Evolutionary conservation across 2,329 filamentous ascomycete genomes (phyloP).

Genomic region (Fusarium equiseti): DNA sequence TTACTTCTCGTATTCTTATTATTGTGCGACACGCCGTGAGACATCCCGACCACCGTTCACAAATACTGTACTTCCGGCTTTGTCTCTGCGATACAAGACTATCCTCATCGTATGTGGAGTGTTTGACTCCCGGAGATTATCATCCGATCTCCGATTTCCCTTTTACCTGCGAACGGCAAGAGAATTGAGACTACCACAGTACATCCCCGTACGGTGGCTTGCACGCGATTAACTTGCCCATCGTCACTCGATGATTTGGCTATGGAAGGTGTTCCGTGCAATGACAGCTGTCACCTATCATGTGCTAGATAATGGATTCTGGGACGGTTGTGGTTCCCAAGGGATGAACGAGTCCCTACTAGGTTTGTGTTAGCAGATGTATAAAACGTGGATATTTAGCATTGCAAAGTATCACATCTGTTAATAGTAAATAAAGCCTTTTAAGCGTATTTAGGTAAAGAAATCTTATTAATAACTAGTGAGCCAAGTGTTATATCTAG

Average conservation of each 20-base stretch:
- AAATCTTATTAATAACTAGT: too few relatives aligned
- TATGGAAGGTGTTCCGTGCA: background rate
- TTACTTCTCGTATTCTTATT: background rate
- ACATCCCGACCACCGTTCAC: background rate
- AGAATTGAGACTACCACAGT: background rate
- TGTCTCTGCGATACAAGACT: background rate
- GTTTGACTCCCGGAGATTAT: background rate
- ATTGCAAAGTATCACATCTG: too few relatives aligned
- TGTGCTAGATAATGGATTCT: background rate
- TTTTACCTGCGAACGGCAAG: background rate
- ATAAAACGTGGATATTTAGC: too few relatives aligned
- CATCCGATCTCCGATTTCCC: background rate
- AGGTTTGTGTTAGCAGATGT: too few relatives aligned
- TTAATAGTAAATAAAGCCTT: too few relatives aligned
- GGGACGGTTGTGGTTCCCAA: too few relatives aligned
- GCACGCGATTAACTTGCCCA: background rate
- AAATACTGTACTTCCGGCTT: background rate
- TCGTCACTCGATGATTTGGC: background rate
- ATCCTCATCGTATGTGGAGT: background rate
- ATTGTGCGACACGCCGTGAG: background rate
- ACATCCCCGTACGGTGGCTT: background rate
- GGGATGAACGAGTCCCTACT: too few relatives aligned
- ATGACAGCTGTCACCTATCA: background rate
- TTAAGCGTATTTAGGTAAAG: too few relatives aligned
- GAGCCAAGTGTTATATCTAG: too few relatives aligned